phyloP scores from a whole-genome alignment of 768 basidiomycete genomes.

The Suillus subaureus region DNA sequence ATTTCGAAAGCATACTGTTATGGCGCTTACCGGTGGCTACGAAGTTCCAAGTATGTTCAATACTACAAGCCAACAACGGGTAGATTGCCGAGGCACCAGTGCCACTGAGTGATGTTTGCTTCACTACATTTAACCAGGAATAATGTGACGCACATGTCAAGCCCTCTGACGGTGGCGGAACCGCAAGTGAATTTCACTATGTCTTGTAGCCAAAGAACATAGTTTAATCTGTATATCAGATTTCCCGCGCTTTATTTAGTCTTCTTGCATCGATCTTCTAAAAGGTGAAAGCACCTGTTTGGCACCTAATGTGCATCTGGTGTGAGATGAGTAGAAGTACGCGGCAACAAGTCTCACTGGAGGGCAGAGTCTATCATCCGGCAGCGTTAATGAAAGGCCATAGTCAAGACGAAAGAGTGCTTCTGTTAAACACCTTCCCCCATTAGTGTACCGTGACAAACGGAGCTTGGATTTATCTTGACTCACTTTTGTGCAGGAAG shows the following conservation, averaged over 20 bases:
- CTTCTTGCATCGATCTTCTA: not conserved
- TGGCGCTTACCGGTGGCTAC: constrained; percentile 62
- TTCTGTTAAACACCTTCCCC: constrained; percentile 71
- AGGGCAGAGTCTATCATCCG: constrained; percentile 79
- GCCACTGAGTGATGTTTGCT: constrained; percentile 52
- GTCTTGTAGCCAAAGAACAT: constrained; percentile 84
- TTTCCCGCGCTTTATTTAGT: not conserved
- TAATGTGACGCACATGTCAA: constrained; percentile 67
- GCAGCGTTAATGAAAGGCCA: constrained; percentile 58
- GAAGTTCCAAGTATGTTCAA: constrained; percentile 58
- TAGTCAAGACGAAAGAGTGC: constrained; percentile 81
- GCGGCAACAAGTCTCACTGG: constrained; percentile 53
- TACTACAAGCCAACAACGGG: constrained; percentile 68
- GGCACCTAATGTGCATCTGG: constrained; percentile 53
- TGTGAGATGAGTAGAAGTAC: not conserved
- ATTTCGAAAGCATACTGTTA: not conserved
- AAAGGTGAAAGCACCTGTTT: constrained; percentile 52
- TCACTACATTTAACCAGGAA: not conserved
- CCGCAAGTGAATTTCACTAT: constrained; percentile 42
- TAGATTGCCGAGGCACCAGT: constrained; percentile 93
- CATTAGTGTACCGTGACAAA: constrained; percentile 10
- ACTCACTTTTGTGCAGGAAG: constrained; percentile 67
- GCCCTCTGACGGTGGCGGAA: constrained; percentile 42
- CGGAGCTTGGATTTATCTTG: not conserved
- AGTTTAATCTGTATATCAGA: constrained; percentile 65